A percentile compares a stretch with the other conserved stretches of the same genome.
Evolutionary conservation across 2,329 filamentous ascomycete genomes (phyloP).

Genomic region (Phaeosphaeriaceae sp.): DNA sequence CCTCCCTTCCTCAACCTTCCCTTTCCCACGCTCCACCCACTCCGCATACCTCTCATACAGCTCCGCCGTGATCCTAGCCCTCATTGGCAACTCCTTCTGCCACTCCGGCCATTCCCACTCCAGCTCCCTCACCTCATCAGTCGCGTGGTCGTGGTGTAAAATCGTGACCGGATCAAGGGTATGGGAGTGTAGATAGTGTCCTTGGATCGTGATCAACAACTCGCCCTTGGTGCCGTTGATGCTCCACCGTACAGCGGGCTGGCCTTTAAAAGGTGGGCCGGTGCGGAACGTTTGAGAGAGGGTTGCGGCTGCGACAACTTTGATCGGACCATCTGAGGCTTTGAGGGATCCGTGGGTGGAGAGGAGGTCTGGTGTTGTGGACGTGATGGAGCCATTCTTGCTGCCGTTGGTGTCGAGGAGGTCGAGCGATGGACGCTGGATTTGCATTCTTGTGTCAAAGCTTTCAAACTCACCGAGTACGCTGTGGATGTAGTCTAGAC

Average conservation of each 20-base stretch:
- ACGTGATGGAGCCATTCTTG: constrained; percentile 17
- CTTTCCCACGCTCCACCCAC: constrained; percentile 24
- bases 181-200: constrained; percentile 52
- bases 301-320: constrained; percentile 15
- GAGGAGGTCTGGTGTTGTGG: constrained; percentile 58
- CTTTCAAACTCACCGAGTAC: constrained; percentile 23
- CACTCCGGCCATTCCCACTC: constrained; percentile 54
- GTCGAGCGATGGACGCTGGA: constrained; percentile 23
- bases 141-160: constrained; percentile 32
- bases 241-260: constrained; percentile 19
- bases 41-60: constrained; percentile 42
- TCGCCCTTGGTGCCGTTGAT: constrained; percentile 28
- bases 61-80: constrained; percentile 22
- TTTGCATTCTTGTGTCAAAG: constrained; percentile 23
- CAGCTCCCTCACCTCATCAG: constrained; percentile 36
- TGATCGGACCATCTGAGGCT: not conserved
- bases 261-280: constrained; percentile 22
- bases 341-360: constrained; percentile 44
- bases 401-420: constrained; percentile 9
- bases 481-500: constrained; percentile 26
- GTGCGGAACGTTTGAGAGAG: constrained; percentile 18
- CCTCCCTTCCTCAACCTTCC: constrained; percentile 14
- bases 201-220: constrained; percentile 39
- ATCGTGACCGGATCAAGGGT: constrained; percentile 23
- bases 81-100: constrained; percentile 36